Evolutionary conservation across 140 eudicot species (phyloP).

Genomic region (Ambrosia hybrid): DNA sequence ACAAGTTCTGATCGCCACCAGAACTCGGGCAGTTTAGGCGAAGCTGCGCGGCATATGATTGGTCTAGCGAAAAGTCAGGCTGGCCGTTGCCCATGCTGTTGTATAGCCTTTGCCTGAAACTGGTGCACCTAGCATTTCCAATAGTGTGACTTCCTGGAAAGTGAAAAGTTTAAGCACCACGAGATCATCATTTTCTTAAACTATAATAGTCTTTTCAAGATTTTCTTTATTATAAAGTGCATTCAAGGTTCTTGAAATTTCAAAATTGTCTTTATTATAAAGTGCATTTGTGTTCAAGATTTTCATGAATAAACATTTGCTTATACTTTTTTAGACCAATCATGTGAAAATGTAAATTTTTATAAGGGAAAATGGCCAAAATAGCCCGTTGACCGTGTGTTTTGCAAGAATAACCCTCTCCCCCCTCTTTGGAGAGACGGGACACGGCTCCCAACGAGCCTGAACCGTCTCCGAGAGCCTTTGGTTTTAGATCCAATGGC

Average conservation of each 20-base stretch:
- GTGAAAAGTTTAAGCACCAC: background rate
- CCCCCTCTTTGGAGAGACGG: too few relatives aligned
- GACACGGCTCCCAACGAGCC: too few relatives aligned
- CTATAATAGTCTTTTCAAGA: background rate
- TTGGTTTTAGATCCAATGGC: too few relatives aligned
- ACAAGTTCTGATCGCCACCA: slow-evolving; percentile 65
- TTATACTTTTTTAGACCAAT: background rate
- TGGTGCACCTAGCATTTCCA: slow-evolving; percentile 61
- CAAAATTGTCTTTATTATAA: background rate
- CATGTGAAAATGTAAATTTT: too few relatives aligned
- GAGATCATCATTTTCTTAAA: background rate
- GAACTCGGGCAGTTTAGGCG: slow-evolving; percentile 59
- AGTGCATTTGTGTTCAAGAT: background rate
- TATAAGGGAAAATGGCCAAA: too few relatives aligned
- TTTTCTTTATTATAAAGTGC: too few relatives aligned
- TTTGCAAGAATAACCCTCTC: too few relatives aligned
- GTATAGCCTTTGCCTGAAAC: slow-evolving; percentile 76
- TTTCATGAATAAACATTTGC: background rate
- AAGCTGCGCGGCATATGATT: slow-evolving; percentile 49
- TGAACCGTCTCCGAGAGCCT: too few relatives aligned
- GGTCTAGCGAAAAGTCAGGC: slow-evolving; percentile 53
- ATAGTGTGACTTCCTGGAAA: background rate
- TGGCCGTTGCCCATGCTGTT: slow-evolving; percentile 56
- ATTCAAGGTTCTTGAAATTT: background rate
- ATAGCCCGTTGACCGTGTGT: too few relatives aligned